phyloP scores from a whole-genome alignment of 345 rosid species.

The Ceriops decandra region DNA sequence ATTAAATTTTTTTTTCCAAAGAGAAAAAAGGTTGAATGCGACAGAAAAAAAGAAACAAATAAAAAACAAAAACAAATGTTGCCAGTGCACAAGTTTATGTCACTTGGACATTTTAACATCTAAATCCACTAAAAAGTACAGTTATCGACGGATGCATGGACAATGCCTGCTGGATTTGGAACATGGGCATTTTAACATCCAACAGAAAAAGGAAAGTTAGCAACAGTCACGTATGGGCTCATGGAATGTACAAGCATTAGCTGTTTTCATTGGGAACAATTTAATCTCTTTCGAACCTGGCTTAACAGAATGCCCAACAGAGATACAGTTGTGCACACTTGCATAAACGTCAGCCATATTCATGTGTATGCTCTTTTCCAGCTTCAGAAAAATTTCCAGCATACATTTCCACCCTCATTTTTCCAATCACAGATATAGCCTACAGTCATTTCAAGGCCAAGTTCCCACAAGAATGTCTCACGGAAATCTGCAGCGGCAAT shows the following conservation, averaged over 20 bases:
- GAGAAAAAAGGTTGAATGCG: not conserved
- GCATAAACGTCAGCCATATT: slow-evolving; percentile 60
- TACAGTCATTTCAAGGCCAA: slow-evolving; percentile 60
- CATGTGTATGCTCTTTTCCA: slow-evolving; percentile 58
- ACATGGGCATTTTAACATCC: not conserved
- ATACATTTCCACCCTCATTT: slow-evolving; percentile 16
- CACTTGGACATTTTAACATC: not conserved
- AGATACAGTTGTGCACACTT: slow-evolving; percentile 31
- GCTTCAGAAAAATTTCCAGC: slow-evolving; percentile 53
- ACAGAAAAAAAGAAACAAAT: not conserved
- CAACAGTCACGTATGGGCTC: not conserved
- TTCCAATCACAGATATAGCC: slow-evolving; percentile 57
- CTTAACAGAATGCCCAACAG: not conserved
- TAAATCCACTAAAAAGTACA: no score
- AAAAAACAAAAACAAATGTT: not conserved
- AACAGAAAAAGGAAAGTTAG: not conserved
- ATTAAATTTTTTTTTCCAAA: no score
- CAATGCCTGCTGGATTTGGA: slow-evolving; percentile 1
- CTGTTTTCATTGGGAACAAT: slow-evolving; percentile 16
- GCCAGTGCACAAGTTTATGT: not conserved
- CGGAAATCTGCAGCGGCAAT: slow-evolving; percentile 29
- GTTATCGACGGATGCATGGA: no score
- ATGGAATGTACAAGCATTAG: not conserved
- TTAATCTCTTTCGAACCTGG: slow-evolving; percentile 3
- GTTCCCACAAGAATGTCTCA: slow-evolving; percentile 37